phyloP scores from a whole-genome alignment of 148 eudicot species.

The Nepenthes gracilis region DNA sequence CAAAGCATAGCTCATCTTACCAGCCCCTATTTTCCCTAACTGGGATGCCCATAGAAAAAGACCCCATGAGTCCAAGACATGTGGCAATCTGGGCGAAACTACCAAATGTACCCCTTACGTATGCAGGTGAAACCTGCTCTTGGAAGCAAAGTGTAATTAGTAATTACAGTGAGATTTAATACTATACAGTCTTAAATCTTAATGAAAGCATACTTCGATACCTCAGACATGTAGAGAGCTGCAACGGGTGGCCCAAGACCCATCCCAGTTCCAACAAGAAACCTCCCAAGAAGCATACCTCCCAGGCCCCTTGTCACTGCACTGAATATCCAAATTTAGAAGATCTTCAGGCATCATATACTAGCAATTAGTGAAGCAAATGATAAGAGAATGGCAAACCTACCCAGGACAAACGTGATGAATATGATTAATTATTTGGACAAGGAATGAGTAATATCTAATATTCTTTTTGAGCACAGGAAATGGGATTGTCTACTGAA shows the following conservation, averaged over 20 bases:
- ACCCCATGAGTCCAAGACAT: conserved; percentile 66
- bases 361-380: neutral
- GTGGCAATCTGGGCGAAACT: conserved; percentile 85
- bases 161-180: conserved; percentile 1
- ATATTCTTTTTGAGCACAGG: too few relatives aligned
- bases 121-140: conserved; percentile 77
- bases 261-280: conserved; percentile 83
- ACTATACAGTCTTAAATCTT: neutral
- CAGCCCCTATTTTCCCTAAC: conserved; percentile 59
- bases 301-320: conserved; percentile 46
- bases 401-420: too few relatives aligned
- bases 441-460: too few relatives aligned
- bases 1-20: conserved; percentile 32
- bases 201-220: conserved; percentile 6
- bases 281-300: conserved; percentile 83
- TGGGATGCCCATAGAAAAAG: conserved; percentile 71
- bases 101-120: conserved; percentile 88
- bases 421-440: too few relatives aligned
- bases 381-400: neutral
- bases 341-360: neutral
- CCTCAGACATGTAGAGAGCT: conserved; percentile 89
- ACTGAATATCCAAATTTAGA: conserved; percentile 24
- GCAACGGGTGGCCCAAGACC: conserved; percentile 90
- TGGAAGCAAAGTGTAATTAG: conserved; percentile 3
- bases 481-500: too few relatives aligned